Base-by-base conservation (phyloP, 2,329 filamentous ascomycete species). In the Dendryphion nanum region DNA sequence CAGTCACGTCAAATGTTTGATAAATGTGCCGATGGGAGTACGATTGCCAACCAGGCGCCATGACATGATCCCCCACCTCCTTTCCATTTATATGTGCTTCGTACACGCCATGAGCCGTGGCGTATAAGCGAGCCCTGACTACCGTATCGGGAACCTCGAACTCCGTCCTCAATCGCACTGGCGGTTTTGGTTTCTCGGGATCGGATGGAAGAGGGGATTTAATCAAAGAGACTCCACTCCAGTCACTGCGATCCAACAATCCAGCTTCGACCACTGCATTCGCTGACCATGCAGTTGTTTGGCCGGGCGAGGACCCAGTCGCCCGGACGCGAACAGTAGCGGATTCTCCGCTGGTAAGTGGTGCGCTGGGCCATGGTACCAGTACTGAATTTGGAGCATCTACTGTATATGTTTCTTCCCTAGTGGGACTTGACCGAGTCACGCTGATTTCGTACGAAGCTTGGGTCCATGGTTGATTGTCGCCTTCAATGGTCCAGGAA, bases 21-120 rank as follows among this genome's bases (percentile, higher is more conserved):
- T 80, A 82, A 1, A 68, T 61, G n/a, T 74, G 67, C 1, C 76
- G 66, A 32, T 72, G 56, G 0, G 68, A 57, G 44, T 80, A 81
- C 3, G 68, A 69, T 30, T 72, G 70, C 72, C 74, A 79, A 0
- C 76, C 76, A 0, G 76, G 76, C n/a, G 74, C 71, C 21, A 78
- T 41, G 4, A 51, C 33, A 26, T 43, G 33, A 18, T 48, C 33
- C 17, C 34, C 29, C 4, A 44, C 39, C 17, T 30, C 28, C 10
- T 39, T 24, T 8, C 44, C 44, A 19, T 47, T 47, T 31, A 47
- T 39, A 15, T 41, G 33, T 5, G 41, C 37, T 21, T 47, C 37
- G 24, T 47, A 47, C 1, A 47, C 16, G 7, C 44, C 41, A 6
- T 38, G 41, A 10, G 37, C 35, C 4, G 44, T 47, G 33, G 38